These are phyloP conservation scores for Rhododendron molle DNA, from an alignment of 148 eudicot genomes.

Conservation along the genomic window DNA sequence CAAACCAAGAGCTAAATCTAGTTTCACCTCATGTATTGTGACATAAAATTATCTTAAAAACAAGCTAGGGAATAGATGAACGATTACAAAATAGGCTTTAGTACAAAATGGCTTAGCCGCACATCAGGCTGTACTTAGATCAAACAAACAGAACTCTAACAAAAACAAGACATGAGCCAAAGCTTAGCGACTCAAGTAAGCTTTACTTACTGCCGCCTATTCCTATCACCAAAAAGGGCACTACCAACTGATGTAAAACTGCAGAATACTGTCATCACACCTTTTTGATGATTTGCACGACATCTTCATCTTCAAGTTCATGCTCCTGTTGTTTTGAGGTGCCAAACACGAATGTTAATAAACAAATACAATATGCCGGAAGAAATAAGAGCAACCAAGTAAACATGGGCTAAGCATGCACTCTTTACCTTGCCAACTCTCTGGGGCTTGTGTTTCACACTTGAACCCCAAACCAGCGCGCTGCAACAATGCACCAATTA, in stretches of 20 bases:
- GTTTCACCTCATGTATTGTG: too few relatives aligned
- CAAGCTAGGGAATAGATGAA: background rate
- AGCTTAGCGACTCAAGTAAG: background rate
- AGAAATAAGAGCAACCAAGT: background rate
- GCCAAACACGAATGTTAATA: background rate
- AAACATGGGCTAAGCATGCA: background rate
- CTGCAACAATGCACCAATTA: constrained; percentile 32
- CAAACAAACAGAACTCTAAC: background rate
- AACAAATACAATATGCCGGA: background rate
- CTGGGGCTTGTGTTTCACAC: constrained; percentile 95
- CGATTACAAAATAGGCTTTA: background rate
- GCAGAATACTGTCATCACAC: constrained; percentile 33
- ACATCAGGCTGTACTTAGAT: background rate
- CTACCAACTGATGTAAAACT: background rate
- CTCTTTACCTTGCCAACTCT: constrained; percentile 86
- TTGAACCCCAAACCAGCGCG: constrained; percentile 97
- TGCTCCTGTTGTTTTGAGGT: constrained; percentile 58
- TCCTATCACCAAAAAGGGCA: background rate
- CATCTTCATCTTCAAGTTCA: constrained; percentile 99
- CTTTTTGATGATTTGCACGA: constrained; percentile 93
- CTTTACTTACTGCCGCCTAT: background rate
- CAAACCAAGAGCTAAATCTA: background rate
- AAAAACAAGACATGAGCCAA: background rate
- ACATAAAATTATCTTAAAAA: background rate
- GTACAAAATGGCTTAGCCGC: constrained; percentile 3